Evolutionary conservation across 139 green algal genomes (phyloP).

Genomic region (Asterochloris sp.): DNA sequence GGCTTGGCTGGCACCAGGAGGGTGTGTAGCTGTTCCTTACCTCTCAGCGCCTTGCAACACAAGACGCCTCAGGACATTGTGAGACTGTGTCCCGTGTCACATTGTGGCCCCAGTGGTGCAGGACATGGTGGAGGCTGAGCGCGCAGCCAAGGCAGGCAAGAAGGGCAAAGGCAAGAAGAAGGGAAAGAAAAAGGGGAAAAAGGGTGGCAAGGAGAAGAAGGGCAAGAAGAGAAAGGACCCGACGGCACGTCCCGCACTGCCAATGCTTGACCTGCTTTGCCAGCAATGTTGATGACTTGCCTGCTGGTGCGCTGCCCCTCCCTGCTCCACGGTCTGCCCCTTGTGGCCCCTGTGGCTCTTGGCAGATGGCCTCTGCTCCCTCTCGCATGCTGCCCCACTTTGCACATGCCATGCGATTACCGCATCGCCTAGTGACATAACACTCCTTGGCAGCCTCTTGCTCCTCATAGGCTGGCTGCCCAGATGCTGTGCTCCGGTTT

Average conservation of each 20-base stretch:
- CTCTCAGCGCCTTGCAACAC: background rate
- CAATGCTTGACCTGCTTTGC: background rate
- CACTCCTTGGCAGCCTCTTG: too few species aligned
- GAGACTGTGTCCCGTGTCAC: background rate
- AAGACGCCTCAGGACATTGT: background rate
- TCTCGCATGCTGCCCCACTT: too few species aligned
- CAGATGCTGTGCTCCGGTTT: too few species aligned
- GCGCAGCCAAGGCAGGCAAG: conserved; percentile 68
- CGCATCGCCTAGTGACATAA: too few species aligned
- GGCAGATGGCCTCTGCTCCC: too few species aligned
- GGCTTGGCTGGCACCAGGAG: background rate
- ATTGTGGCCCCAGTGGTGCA: conserved; percentile 1
- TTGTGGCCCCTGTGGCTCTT: too few species aligned
- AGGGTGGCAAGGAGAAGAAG: conserved; percentile 58
- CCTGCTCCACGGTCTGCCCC: too few species aligned
- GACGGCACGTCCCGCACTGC: conserved; percentile 35
- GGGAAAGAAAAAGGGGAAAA: conserved; percentile 48
- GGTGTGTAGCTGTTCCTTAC: background rate
- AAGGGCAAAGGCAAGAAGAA: conserved; percentile 53
- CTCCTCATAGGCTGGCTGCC: too few species aligned
- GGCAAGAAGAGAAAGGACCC: conserved; percentile 85
- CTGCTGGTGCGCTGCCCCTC: too few species aligned
- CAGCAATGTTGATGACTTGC: too few species aligned
- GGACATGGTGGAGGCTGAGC: conserved; percentile 74
- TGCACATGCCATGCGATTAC: too few species aligned